Conservation (phyloP, 306 rosid genomes). For the Acacia acuminata region DNA sequence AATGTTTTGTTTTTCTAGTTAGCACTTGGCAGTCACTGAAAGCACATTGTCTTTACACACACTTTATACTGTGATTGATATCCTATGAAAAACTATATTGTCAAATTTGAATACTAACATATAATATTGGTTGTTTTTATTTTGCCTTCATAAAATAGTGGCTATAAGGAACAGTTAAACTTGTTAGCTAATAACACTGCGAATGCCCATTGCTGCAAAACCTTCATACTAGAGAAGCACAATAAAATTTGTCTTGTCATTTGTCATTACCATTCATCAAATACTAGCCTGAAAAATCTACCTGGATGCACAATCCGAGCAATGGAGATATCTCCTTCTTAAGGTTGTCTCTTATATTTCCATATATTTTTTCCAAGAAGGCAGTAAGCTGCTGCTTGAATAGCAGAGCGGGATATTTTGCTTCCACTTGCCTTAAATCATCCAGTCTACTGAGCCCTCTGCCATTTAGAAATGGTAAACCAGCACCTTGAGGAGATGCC, state of each 20-base stretch:
- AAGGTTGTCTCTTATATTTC: slow-evolving; percentile 94
- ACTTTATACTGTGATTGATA: neutral
- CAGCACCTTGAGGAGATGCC: slow-evolving; percentile 93
- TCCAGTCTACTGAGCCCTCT: slow-evolving; percentile 87
- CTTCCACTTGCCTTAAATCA: slow-evolving; percentile 98
- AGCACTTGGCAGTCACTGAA: slow-evolving; percentile 1
- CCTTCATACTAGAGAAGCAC: slow-evolving; percentile 9
- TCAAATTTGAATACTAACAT: neutral
- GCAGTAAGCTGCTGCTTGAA: slow-evolving; percentile 99
- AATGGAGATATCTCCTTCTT: slow-evolving; percentile 98
- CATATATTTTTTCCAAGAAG: slow-evolving; percentile 96
- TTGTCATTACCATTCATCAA: neutral
- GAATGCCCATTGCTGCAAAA: slow-evolving; percentile 14
- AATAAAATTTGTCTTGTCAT: neutral
- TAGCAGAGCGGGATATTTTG: slow-evolving; percentile 94
- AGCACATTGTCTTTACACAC: slow-evolving; percentile 6
- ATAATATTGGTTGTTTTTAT: neutral
- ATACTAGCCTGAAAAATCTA: slow-evolving; percentile 31
- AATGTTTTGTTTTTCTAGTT: neutral
- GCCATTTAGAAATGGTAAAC: slow-evolving; percentile 85
- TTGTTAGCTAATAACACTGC: slow-evolving; percentile 8
- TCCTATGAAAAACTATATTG: neutral
- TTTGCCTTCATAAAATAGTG: neutral
- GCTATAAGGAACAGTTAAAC: neutral
- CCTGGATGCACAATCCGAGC: slow-evolving; percentile 98